phyloP scores from a whole-genome alignment of 768 basidiomycete genomes.

The Lactarius sp. region DNA sequence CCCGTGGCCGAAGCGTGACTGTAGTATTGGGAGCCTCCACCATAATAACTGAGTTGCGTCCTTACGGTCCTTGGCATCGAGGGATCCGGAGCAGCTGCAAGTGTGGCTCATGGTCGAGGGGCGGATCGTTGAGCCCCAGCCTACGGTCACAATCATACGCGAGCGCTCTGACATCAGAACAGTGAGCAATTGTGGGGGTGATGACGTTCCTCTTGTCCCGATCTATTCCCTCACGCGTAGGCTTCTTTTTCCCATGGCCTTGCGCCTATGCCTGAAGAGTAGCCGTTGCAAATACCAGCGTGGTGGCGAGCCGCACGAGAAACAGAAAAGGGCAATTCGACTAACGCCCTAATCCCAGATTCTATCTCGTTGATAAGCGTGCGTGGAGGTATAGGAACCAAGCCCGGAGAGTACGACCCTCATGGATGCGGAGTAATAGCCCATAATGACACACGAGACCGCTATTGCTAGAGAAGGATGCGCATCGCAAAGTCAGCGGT shows the following conservation, averaged over 20 bases:
- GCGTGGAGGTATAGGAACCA: neutral
- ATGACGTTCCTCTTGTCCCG: neutral
- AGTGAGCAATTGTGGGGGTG: neutral
- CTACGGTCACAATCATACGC: neutral
- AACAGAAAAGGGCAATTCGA: neutral
- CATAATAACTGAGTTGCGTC: neutral
- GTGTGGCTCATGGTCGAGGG: neutral
- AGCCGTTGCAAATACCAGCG: neutral
- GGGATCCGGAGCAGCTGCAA: neutral
- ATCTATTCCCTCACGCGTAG: neutral
- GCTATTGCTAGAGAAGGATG: neutral
- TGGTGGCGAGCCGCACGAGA: neutral
- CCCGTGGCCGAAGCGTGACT: neutral
- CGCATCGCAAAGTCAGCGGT: neutral
- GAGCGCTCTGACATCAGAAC: neutral
- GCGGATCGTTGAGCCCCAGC: neutral
- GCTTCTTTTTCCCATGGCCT: neutral
- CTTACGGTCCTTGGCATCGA: neutral
- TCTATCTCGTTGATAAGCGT: neutral
- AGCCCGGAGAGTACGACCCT: neutral
- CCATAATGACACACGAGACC: neutral
- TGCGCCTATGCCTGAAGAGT: neutral
- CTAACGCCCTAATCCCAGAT: neutral
- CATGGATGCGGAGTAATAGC: neutral
- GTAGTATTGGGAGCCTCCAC: neutral